Conservation (phyloP, 257 asterid genomes). For the Lavandula angustifolia region DNA sequence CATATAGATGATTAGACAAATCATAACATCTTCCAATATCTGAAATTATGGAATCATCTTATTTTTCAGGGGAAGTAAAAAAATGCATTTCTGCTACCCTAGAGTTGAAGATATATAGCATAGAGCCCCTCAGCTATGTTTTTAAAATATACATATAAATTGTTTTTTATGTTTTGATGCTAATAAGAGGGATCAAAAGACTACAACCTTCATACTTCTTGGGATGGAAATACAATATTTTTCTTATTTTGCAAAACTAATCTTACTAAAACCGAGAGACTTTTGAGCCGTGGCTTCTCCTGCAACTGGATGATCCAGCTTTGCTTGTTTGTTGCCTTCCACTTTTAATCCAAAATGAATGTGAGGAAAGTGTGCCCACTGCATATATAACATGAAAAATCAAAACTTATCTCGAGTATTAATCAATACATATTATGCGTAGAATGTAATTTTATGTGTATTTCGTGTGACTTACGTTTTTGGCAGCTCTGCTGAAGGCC, state of each 20-base stretch:
- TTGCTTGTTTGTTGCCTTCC: constrained; percentile 72
- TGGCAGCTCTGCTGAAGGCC: constrained; percentile 96
- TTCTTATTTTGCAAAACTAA: constrained; percentile 17
- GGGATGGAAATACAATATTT: constrained; percentile 32
- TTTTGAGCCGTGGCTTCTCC: constrained; percentile 56
- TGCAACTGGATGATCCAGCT: constrained; percentile 67
- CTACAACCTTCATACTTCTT: constrained; percentile 31
- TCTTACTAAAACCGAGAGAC: constrained; percentile 49
- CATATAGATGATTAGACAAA: constrained; percentile 17
- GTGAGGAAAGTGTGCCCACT: constrained; percentile 99
- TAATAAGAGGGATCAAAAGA: constrained; percentile 29
- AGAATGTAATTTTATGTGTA: no score
- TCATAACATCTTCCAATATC: constrained; percentile 18
- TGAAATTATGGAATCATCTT: constrained; percentile 22
- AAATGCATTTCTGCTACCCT: constrained; percentile 33
- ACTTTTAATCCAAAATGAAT: constrained; percentile 80
- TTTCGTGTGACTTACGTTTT: constrained; percentile 57
- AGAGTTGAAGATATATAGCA: constrained; percentile 34
- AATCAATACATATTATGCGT: neutral
- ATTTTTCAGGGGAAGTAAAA: constrained; percentile 18
- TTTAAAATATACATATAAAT: neutral
- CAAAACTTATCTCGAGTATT: no score
- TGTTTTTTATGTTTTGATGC: no score
- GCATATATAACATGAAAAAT: constrained; percentile 23
- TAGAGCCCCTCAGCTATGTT: constrained; percentile 16